phyloP scores from a whole-genome alignment of 164 flowering plant species.

The Annona squamosa region DNA sequence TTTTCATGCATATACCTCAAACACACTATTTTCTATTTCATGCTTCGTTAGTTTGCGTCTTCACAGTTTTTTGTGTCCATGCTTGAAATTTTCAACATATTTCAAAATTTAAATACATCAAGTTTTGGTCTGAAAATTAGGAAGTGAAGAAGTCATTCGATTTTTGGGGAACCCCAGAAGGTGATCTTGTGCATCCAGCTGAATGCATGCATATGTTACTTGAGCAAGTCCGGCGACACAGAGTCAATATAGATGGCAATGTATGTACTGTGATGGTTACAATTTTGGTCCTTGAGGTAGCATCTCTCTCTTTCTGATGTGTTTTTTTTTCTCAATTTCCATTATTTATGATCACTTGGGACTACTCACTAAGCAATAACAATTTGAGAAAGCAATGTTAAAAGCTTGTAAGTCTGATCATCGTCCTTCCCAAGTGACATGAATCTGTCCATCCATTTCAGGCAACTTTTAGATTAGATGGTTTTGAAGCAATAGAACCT shows the following conservation, averaged over 20 bases:
- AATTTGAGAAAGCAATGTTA: too few species aligned
- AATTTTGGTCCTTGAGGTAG: constrained; percentile 88
- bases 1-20: background rate
- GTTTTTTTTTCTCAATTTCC: background rate
- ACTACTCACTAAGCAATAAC: too few species aligned
- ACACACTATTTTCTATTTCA: background rate
- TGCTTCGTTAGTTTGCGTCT: background rate
- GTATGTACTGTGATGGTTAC: constrained; percentile 88
- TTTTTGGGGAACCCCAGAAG: constrained; percentile 56
- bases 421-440: too few species aligned
- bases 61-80: background rate
- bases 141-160: constrained; percentile 48
- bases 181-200: constrained; percentile 53
- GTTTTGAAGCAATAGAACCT: too few species aligned
- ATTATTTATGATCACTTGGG: too few species aligned
- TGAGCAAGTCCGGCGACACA: constrained; percentile 77
- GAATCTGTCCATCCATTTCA: too few species aligned
- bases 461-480: too few species aligned
- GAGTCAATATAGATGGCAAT: constrained; percentile 86
- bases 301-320: background rate
- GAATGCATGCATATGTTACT: constrained; percentile 86
- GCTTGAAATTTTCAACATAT: background rate
- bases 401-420: too few species aligned
- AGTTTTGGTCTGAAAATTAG: constrained; percentile 21
- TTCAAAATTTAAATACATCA: background rate